phyloP scores from a whole-genome alignment of 1,284 basidiomycete genomes.

The Agaricales sp. region DNA sequence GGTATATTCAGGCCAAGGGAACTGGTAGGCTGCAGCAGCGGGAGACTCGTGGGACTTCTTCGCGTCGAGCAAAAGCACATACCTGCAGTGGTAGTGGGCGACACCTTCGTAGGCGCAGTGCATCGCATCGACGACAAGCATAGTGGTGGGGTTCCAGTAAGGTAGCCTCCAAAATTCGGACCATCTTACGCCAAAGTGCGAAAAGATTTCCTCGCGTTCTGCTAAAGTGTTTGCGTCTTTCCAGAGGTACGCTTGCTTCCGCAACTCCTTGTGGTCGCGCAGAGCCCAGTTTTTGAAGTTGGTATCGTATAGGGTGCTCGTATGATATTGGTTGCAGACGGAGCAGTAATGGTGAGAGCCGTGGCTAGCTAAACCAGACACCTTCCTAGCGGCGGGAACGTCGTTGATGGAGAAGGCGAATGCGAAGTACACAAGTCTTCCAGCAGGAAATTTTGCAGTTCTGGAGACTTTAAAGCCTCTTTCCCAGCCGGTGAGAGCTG shows the following conservation, averaged over 20 bases:
- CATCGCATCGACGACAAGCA: slow-evolving; percentile 25
- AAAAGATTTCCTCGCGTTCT: slow-evolving; percentile 14
- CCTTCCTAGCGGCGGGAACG: slow-evolving; percentile 8
- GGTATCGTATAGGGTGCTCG: slow-evolving; percentile 12
- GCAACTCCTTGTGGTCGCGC: slow-evolving; percentile 8
- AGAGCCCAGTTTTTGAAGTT: slow-evolving; percentile 9
- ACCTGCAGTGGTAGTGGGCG: slow-evolving; percentile 15
- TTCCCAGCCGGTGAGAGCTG: slow-evolving; percentile 12
- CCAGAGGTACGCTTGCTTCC: slow-evolving; percentile 17
- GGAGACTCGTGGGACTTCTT: background rate
- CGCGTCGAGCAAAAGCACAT: slow-evolving; percentile 8
- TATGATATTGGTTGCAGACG: slow-evolving; percentile 15
- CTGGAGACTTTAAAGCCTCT: slow-evolving; percentile 7
- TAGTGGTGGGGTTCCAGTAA: slow-evolving; percentile 26
- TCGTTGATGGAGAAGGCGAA: slow-evolving; percentile 7
- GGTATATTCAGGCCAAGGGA: background rate
- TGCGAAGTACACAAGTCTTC: background rate
- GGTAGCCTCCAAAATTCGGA: slow-evolving; percentile 23
- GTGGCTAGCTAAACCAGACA: slow-evolving; percentile 11
- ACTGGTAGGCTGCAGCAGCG: background rate
- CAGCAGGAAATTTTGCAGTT: background rate
- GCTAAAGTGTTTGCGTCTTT: slow-evolving; percentile 14
- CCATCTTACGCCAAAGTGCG: slow-evolving; percentile 22
- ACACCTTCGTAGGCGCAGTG: slow-evolving; percentile 18
- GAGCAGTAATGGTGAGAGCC: slow-evolving; percentile 18